phyloP scores from a whole-genome alignment of 2,329 filamentous ascomycete species.

The Drechslerella dactyloides region DNA sequence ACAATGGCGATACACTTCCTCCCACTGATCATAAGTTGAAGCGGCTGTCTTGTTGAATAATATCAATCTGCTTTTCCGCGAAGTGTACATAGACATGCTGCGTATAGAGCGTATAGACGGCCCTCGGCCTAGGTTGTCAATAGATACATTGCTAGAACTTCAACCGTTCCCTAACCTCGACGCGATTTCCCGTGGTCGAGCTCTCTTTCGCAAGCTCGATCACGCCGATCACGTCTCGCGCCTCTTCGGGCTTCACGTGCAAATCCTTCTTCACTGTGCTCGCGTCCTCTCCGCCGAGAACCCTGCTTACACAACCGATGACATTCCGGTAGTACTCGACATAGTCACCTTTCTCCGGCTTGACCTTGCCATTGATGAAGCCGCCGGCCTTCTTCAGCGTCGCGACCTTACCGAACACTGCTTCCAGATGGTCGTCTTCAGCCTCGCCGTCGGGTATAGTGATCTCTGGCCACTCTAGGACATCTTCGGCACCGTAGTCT shows the following conservation, averaged over 20 bases:
- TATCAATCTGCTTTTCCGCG: too few species aligned
- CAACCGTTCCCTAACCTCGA: slow-evolving; percentile 45
- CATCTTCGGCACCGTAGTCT: slow-evolving; percentile 35
- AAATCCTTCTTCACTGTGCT: slow-evolving; percentile 27
- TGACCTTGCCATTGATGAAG: slow-evolving; percentile 40
- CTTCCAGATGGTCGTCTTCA: slow-evolving; percentile 24
- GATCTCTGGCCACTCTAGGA: slow-evolving; percentile 50
- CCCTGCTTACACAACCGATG: slow-evolving; percentile 42
- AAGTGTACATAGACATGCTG: too few species aligned
- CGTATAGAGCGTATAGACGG: too few species aligned
- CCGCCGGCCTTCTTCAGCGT: neutral
- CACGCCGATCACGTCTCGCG: slow-evolving; percentile 52
- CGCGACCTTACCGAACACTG: slow-evolving; percentile 23
- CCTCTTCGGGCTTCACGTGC: slow-evolving; percentile 52
- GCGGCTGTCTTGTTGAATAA: too few species aligned
- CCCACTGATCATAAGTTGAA: too few species aligned
- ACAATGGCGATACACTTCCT: too few species aligned
- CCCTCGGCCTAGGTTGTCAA: too few species aligned
- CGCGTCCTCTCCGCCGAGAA: slow-evolving; percentile 22
- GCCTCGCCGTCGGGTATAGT: slow-evolving; percentile 48
- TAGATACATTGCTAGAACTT: slow-evolving; percentile 13
- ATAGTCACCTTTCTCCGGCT: slow-evolving; percentile 53
- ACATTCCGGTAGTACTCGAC: slow-evolving; percentile 53
- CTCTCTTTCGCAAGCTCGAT: slow-evolving; percentile 54
- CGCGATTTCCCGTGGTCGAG: slow-evolving; percentile 50